Percentiles rank a stretch among this genome's conserved stretches.
Evolutionary conservation across 2,329 filamentous ascomycete genomes (phyloP).

Genomic region (Emydomyces testavorans): DNA sequence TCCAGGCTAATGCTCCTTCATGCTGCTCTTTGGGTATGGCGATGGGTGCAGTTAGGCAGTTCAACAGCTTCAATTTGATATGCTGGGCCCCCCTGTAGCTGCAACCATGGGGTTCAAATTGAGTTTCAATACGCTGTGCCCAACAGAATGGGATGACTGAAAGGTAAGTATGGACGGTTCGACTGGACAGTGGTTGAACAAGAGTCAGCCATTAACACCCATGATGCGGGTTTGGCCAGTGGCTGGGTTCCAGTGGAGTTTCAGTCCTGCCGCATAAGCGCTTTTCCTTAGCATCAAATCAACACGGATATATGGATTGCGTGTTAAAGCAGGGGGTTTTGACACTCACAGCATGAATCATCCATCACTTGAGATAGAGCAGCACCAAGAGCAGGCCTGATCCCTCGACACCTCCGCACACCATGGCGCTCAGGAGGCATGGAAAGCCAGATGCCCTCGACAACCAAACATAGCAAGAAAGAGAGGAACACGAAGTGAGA

Average conservation of each 20-base stretch:
- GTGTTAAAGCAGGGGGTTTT: not conserved
- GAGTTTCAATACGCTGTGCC: not conserved
- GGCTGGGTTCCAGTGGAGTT: slow-evolving; percentile 10
- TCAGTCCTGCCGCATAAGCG: not conserved
- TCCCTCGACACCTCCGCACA: not conserved
- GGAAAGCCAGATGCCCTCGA: not conserved
- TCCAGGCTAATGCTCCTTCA: not conserved
- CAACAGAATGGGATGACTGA: not conserved
- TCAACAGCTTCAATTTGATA: not conserved
- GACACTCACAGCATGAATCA: not conserved
- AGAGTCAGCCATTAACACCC: not conserved
- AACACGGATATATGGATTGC: not conserved
- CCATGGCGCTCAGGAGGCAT: not conserved
- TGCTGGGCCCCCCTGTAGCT: not conserved
- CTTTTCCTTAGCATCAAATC: not conserved
- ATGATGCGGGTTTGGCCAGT: not conserved
- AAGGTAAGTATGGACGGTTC: not conserved
- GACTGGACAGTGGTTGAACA: not conserved
- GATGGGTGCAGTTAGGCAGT: too few species aligned
- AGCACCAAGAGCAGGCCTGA: not conserved
- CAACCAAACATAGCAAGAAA: not conserved
- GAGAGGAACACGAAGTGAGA: too few species aligned
- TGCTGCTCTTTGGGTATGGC: not conserved
- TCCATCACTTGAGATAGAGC: not conserved
- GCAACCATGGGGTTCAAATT: not conserved